Evolutionary conservation across 2,329 filamentous ascomycete genomes (phyloP), one percentile per base, ranked within the genome.

Genomic region (Fusarium globosum): DNA sequence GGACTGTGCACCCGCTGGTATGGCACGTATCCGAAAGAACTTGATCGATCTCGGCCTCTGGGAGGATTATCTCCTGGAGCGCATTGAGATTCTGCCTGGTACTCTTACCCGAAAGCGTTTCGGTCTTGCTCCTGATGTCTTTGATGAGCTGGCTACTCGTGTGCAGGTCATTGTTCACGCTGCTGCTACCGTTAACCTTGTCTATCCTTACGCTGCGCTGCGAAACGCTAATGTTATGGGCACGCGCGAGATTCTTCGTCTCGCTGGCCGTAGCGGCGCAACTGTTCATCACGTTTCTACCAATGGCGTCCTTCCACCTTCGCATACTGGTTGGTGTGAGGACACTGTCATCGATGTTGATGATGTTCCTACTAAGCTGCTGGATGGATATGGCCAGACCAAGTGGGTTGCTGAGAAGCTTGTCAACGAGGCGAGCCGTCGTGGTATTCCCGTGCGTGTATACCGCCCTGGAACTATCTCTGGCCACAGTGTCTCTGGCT

Each of bases 391-490:
- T 71, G 92, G 92, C 1, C 93, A 94, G 81, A 94, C 92, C 1
- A 95, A 95, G 79, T 95, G 93, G 93, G 93, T 93, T 36, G 92
- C 93, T 6, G 93, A 95, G 79, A 90, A 92, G 79, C 89, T 95
- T 7, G 90, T 94, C 14, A 85, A 89, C 16, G 91, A 94, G 78
- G 92, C 93, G 15, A 88, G 88, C 33, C 87, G 88, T 33, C 89
- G 92, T 42, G 92, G 92, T 15, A 83, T 95, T 38, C 92, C 92
- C 0, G 90, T 93, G 35, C 89, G 90, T 76, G 91, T 95, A 43
- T 90, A 93, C 74, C 91, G 93, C 12, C 90, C 91, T 0, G 93
- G 93, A 49, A 95, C 93, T 0, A 94, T 95, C 77, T 93, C 91
- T 74, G 93, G 93, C 1, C 93, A 95, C 82, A 94, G 92, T 77